Evolutionary conservation across 345 rosid species (phyloP), one percentile per base, ranked within the genome.

Genomic region (Ailanthus altissimus): DNA sequence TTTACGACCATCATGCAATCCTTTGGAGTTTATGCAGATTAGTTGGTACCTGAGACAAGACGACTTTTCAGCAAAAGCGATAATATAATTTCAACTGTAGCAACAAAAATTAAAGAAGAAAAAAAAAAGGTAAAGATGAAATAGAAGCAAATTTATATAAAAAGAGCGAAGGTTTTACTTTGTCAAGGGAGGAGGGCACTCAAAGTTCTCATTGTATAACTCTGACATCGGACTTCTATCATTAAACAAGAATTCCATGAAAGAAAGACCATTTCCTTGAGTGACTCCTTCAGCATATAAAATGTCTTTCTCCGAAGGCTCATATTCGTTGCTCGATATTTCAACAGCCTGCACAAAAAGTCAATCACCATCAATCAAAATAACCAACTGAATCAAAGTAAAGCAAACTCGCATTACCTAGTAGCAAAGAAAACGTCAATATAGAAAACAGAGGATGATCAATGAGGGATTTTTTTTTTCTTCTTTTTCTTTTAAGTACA

Each of bases 211-310:
- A 26, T 77, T 81, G 80, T 78, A 86, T 70, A 73, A 71, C 25
- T 85, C 88, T 10, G 91, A 88, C 89, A 81, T 84, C 42, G 89
- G 83, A 79, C 86, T 86, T 72, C 85, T 82, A 65, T 90, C 91
- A 72, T 90, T 86, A 77, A 88, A 80, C 9, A 88, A 86, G 79
- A 88, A 90, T 43, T 88, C 91, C 70, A 88, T 75, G 70, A 63
- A 88, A n/a, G 93, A 82, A 56, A 90, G 80, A 45, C 93, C 89
- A 53, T 90, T 90, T 67, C 85, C 78, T 51, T 81, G 86, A 18
- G 90, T 84, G 77, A 90, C 90, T 47, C 91, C 93, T 73, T 90
- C 90, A 4, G 90, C 89, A 78, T 76, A 85, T 81, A 90, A 62
- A 66, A 90, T 86, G 78, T 90, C 93, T 60, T 54, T 62, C 59